These are phyloP conservation scores for Phytophthora cactorum DNA, from an alignment of 352 stramenopile genomes.

Conservation along the genomic window DNA sequence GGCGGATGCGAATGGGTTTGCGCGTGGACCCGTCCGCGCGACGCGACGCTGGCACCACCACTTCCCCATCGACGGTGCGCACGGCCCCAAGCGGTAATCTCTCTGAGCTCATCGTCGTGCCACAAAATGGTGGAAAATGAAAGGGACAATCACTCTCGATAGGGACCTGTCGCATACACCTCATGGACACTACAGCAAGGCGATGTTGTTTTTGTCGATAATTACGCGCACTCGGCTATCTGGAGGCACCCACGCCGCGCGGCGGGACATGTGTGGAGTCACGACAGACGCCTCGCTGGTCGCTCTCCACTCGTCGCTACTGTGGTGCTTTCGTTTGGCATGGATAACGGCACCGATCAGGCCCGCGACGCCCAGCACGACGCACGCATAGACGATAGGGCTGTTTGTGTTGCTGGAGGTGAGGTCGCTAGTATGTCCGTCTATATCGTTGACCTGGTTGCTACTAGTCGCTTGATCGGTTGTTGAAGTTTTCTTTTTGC, in stretches of 20 bases:
- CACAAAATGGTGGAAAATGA: conserved; percentile 1
- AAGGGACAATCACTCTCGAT: conserved; percentile 7
- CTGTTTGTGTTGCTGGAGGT: not conserved
- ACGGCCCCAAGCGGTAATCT: conserved; percentile 69
- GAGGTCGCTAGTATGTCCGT: not conserved
- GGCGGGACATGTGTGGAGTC: conserved; percentile 3
- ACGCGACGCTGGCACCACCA: conserved; percentile 67
- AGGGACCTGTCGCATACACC: not conserved
- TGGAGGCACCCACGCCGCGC: conserved; percentile 3
- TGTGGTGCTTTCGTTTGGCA: conserved; percentile 20
- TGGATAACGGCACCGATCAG: conserved; percentile 26
- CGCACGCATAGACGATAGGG: conserved; percentile 41
- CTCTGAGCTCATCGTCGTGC: conserved; percentile 9
- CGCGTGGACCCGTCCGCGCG: conserved; percentile 78
- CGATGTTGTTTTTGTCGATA: conserved; percentile 29
- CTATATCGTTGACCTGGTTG: not conserved
- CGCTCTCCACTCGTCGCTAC: conserved; percentile 12
- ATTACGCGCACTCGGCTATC: conserved; percentile 25
- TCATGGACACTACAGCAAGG: conserved; percentile 19
- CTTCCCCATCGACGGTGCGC: conserved; percentile 58
- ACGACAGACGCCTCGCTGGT: not conserved
- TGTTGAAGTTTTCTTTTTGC: conserved; percentile 19
- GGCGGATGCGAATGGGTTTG: conserved; percentile 82
- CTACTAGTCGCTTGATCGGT: conserved; percentile 4
- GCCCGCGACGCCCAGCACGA: conserved; percentile 38